Percentiles rank a stretch among this genome's conserved stretches.
phyloP scores from a whole-genome alignment of 2,329 filamentous ascomycete species.

The Paracorniculantispora psalliotae region DNA sequence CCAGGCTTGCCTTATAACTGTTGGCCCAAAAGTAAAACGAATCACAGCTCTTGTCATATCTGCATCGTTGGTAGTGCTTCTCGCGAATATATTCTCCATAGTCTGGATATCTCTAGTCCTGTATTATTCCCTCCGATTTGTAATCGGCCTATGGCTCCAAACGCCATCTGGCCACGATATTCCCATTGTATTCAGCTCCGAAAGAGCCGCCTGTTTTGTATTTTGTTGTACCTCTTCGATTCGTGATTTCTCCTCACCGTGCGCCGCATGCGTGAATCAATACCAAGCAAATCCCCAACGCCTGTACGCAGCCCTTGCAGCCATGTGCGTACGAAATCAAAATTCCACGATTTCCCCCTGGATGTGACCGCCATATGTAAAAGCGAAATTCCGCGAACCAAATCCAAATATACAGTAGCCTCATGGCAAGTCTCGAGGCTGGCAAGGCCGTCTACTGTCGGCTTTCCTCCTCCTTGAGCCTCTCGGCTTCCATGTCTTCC shows the following conservation, averaged over 20 bases:
- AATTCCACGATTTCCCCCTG: not conserved
- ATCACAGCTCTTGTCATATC: too few species aligned
- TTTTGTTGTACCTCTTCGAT: not conserved
- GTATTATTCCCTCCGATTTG: not conserved
- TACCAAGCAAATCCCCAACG: not conserved
- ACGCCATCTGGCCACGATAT: not conserved
- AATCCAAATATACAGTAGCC: not conserved
- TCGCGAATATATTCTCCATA: not conserved
- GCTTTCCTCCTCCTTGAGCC: not conserved
- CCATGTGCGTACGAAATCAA: not conserved
- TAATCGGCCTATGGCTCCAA: not conserved
- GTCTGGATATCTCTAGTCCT: not conserved
- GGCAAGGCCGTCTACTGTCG: not conserved
- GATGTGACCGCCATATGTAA: not conserved
- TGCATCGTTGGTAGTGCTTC: not conserved
- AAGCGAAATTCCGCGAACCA: not conserved
- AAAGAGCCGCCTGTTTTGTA: not conserved
- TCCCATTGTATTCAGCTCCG: not conserved
- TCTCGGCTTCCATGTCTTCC: slow-evolving; percentile 38
- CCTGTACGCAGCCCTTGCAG: not conserved
- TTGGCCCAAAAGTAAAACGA: too few species aligned
- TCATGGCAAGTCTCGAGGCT: not conserved
- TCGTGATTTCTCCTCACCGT: not conserved
- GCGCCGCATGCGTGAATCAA: not conserved
- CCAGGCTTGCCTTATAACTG: not conserved